Evolutionary conservation across 768 basidiomycete species (phyloP).

Genomic region (Collybia nuda): DNA sequence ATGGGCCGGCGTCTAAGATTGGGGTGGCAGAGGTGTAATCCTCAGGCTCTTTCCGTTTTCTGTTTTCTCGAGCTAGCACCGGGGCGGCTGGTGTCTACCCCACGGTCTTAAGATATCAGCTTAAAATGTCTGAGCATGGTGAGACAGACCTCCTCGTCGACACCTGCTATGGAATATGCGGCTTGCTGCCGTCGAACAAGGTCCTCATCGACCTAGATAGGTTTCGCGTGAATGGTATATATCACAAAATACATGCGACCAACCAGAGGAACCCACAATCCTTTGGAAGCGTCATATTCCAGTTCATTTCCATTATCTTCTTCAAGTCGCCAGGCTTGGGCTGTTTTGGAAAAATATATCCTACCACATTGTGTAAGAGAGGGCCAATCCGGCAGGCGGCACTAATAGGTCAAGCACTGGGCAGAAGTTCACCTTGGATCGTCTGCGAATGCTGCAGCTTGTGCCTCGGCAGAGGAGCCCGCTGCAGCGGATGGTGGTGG

Average conservation of each 20-base stretch:
- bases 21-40: constrained; percentile 66
- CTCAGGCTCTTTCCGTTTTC: constrained; percentile 74
- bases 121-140: background rate
- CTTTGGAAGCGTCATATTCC: constrained; percentile 80
- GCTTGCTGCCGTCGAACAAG: constrained; percentile 88
- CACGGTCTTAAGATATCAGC: constrained; percentile 6
- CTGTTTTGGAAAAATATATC: constrained; percentile 74
- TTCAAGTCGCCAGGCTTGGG: constrained; percentile 86
- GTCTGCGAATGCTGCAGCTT: constrained; percentile 69
- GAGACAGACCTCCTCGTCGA: constrained; percentile 81
- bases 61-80: constrained; percentile 75
- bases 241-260: constrained; percentile 22
- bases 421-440: constrained; percentile 58
- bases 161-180: constrained; percentile 88
- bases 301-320: constrained; percentile 88
- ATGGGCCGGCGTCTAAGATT: constrained; percentile 42
- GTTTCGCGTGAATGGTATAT: background rate
- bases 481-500: constrained; percentile 49
- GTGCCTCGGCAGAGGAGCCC: constrained; percentile 53
- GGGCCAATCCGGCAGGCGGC: constrained; percentile 12
- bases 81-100: constrained; percentile 84
- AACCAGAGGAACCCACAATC: constrained; percentile 84
- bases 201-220: constrained; percentile 78
- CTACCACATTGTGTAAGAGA: constrained; percentile 31
- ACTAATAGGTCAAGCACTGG: constrained; percentile 15